Evolutionary conservation across 2,329 filamentous ascomycete genomes (phyloP).

Genomic region (Fusarium veterinarium): DNA sequence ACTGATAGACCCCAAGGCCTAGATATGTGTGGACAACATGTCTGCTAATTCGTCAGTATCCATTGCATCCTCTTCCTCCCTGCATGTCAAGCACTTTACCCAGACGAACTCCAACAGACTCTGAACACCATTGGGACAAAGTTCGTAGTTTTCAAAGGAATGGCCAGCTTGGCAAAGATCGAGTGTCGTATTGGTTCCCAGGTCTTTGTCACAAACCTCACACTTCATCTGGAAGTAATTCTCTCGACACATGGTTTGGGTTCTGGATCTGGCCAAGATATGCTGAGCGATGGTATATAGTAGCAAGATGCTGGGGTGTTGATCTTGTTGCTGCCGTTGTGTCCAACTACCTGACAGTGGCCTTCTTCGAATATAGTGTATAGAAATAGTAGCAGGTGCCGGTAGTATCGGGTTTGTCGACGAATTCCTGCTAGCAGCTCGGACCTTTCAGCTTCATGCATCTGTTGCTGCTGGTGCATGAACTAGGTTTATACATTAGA

Average conservation of each 20-base stretch:
- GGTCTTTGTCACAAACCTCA: background rate
- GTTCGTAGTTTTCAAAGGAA: background rate
- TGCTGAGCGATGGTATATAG: background rate
- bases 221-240: background rate
- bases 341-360: fast-evolving
- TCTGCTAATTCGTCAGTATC: background rate
- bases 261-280: background rate
- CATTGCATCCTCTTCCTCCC: background rate
- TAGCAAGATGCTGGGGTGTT: background rate
- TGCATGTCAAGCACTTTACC: background rate
- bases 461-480: background rate
- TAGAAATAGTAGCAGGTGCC: too few relatives aligned
- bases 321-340: background rate
- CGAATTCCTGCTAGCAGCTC: background rate
- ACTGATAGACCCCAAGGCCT: fast-evolving
- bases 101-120: background rate
- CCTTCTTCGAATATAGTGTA: fast-evolving
- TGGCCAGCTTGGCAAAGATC: background rate
- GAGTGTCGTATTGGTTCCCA: background rate
- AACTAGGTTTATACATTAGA: background rate
- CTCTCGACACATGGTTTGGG: background rate
- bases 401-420: too few relatives aligned
- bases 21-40: background rate
- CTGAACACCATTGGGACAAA: background rate
- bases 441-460: background rate